Conservation (phyloP, 148 eudicot genomes). For the Rhododendron vialii region DNA sequence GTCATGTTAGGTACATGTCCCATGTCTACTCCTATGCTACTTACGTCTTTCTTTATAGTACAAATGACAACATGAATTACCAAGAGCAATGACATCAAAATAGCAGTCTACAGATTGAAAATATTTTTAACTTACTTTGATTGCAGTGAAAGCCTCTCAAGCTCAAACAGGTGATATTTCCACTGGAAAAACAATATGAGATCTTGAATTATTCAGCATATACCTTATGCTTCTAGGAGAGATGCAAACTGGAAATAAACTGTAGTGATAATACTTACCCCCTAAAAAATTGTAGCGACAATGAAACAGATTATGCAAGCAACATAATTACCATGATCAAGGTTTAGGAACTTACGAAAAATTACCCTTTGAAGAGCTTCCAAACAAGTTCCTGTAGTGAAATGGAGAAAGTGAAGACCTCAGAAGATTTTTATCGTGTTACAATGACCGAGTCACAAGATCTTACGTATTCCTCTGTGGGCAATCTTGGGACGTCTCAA, state of each 20-base stretch:
- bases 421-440: neutral
- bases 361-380: conserved; percentile 8
- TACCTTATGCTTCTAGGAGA: neutral
- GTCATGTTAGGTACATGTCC: neutral
- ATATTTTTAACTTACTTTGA: conserved; percentile 9
- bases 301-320: no score
- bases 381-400: conserved; percentile 25
- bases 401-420: neutral
- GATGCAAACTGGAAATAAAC: neutral
- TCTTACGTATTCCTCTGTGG: neutral
- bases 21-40: neutral
- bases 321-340: neutral
- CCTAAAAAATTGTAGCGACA: no score
- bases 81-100: neutral
- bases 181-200: conserved; percentile 8
- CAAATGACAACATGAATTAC: neutral
- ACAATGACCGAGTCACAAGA: neutral
- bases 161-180: conserved; percentile 15
- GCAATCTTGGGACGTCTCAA: no score
- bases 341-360: conserved; percentile 10
- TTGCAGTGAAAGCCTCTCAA: neutral
- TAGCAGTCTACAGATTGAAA: neutral
- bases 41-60: neutral
- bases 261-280: neutral
- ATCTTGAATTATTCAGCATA: neutral